Evolutionary conservation across 2,329 filamentous ascomycete genomes (phyloP).

Genomic region (Nemania abortiva): DNA sequence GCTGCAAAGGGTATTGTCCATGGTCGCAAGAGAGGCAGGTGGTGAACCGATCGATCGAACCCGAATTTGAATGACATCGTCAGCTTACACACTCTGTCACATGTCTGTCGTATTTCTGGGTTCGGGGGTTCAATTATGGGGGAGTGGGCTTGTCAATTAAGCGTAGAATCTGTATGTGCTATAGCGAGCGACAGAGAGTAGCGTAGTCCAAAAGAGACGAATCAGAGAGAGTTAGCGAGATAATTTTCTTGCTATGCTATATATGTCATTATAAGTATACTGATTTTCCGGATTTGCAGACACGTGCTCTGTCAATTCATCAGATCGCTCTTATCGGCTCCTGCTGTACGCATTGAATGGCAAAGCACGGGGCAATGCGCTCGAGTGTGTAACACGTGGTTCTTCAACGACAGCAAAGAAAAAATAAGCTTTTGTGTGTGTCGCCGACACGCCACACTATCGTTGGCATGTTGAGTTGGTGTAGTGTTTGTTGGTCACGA

Average conservation of each 20-base stretch:
- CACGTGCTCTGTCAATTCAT: conserved; percentile 22
- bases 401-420: conserved; percentile 6
- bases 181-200: not conserved
- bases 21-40: not conserved
- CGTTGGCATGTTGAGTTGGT: conserved; percentile 31
- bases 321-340: conserved; percentile 8
- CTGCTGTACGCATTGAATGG: conserved; percentile 10
- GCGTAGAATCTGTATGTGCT: not conserved
- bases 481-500: conserved; percentile 33
- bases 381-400: conserved; percentile 30
- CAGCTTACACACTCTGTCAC: conserved; percentile 6
- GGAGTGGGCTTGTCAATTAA: conserved; percentile 2
- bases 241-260: not conserved
- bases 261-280: not conserved
- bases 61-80: conserved; percentile 5
- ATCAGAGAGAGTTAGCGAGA: not conserved
- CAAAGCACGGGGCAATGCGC: conserved; percentile 17
- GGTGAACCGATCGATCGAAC: not conserved
- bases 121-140: not conserved
- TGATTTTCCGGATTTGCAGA: not conserved
- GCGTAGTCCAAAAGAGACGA: not conserved
- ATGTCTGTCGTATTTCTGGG: not conserved
- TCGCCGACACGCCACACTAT: conserved; percentile 19
- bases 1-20: not conserved
- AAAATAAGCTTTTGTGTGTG: conserved; percentile 18